Evolutionary conservation across 1,139 yeast species (phyloP), one percentile per base, ranked within the genome.

Genomic region (Kluyveromyces sp.): DNA sequence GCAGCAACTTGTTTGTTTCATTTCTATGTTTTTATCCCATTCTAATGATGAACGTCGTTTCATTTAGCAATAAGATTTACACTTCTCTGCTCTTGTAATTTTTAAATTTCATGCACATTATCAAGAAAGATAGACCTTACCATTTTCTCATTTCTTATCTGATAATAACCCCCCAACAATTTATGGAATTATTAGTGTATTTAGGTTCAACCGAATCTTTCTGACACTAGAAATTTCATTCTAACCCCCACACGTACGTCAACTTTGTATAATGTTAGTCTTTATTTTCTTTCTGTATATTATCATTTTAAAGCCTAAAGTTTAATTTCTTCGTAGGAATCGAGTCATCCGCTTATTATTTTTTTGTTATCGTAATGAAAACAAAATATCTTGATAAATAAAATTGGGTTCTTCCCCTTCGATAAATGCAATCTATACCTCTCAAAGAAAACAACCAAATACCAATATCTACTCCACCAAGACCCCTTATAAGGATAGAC

Each of bases 221-320:
- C 21, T 15, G 21, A 15, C 21, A 15, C 21, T 15, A 15, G 21
- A 15, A 7, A 31, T 7, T 7, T 2, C 10, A 31, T 7, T 31
- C 33, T 31, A 10, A 7, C 33, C 33, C 10, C 10, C 10, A 31
- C 10, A 31, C 10, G 7, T 25, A 35, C 37, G 7, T 35, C 37
- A 35, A 8, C 33, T 10, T 10, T 33, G 7, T 33, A 33, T 33
- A 33, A 33, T 21, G 34, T 33, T 33, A 33, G 34, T 33, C 15
- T 38, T 30, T 38, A 28, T 38, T 38, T 30, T 38, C 41, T 28
- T 15, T 38, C 41, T 38, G 41, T 38, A 38, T 30, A 38, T 38
- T 38, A 38, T 27, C 32, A 30, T 38, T 38, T 38, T 38, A 29
- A 35, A 38, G 34, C 27, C 31, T 37, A 37, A 15, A 15, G 21